Conservation (phyloP, 306 rosid species). For the Castanea crenata region DNA sequence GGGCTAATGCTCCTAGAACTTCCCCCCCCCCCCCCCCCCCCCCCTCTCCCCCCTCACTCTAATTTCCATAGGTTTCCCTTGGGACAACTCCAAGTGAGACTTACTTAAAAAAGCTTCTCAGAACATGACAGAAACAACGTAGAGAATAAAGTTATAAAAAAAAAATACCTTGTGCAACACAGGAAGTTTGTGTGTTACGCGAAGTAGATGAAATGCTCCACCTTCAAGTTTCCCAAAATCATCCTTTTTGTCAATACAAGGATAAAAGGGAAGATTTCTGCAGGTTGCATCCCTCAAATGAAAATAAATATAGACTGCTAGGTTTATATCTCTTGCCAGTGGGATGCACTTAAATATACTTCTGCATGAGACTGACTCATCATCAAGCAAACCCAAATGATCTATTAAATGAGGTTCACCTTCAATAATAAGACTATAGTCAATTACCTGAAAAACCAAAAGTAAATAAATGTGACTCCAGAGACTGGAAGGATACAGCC, state of each 20-base stretch:
- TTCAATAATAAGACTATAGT: constrained; percentile 64
- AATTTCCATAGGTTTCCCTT: constrained; percentile 6
- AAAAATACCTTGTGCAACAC: constrained; percentile 50
- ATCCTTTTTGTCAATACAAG: constrained; percentile 31
- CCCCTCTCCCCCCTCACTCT: no score
- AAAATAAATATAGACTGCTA: constrained; percentile 49
- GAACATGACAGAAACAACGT: constrained; percentile 12
- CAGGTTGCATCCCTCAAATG: constrained; percentile 48
- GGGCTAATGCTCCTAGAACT: neutral
- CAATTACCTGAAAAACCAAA: constrained; percentile 55
- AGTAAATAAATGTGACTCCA: constrained; percentile 25
- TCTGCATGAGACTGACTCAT: constrained; percentile 57
- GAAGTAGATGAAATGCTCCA: constrained; percentile 68
- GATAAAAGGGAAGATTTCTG: constrained; percentile 45
- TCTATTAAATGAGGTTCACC: constrained; percentile 43
- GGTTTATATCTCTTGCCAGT: constrained; percentile 31
- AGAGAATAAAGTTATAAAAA: neutral
- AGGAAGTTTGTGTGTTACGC: constrained; percentile 76
- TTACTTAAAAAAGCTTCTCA: constrained; percentile 1
- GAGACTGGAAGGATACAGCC: constrained; percentile 13
- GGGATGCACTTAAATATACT: constrained; percentile 49
- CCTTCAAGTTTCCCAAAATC: constrained; percentile 39
- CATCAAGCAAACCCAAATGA: constrained; percentile 29
- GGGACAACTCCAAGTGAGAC: constrained; percentile 20
- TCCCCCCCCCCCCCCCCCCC: no score